Base-by-base conservation (phyloP, 345 rosid species). In the Corchorus olitorius region DNA sequence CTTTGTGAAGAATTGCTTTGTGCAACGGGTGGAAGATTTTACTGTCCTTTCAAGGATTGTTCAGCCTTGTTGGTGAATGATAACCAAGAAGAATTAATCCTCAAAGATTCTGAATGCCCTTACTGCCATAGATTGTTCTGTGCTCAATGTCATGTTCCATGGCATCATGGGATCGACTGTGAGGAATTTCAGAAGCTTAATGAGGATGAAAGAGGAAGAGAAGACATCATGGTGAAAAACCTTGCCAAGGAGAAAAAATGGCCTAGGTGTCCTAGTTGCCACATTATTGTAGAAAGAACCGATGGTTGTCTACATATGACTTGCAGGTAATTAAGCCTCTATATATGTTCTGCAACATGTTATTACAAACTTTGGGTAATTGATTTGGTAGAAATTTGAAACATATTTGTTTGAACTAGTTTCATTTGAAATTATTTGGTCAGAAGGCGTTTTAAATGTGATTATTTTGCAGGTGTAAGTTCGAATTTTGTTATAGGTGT, bases 11-110 rank as follows among this genome's bases (percentile, higher is more conserved):
- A 72, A 60, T 4, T 78, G 70, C 65, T 89, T 43, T 12, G 54
- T 12, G 64, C 35, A 22, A n/a, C 64, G 4, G 62, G 72, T 3
- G 54, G 72, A 41, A 79, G 65, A 16, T 61, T 75, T 74, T 87
- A 87, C 65, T 89, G 90, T 69, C 92, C 90, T 0, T 88, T 77
- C 77, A 84, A 76, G 81, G 84, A 85, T 61, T 89, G 90, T 45
- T 84, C 89, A 1, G 86, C 77, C 17, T 6, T 82, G 74, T n/a
- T 87, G 84, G 37, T 88, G 71, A 45, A 78, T 27, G 75, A 55
- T 1, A 62, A 68, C 43, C 74, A 34, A 14, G 81, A 35, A 49
- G 66, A 55, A 9, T 27, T 27, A 27, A 46, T 37, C 2, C 75
- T 86, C 0, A 81, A 35, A 56, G 83, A 79, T 68, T 76, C 82